These are phyloP conservation scores for Halophytophthora batemanensis DNA, from an alignment of 352 stramenopile genomes.

Conservation along the genomic window DNA sequence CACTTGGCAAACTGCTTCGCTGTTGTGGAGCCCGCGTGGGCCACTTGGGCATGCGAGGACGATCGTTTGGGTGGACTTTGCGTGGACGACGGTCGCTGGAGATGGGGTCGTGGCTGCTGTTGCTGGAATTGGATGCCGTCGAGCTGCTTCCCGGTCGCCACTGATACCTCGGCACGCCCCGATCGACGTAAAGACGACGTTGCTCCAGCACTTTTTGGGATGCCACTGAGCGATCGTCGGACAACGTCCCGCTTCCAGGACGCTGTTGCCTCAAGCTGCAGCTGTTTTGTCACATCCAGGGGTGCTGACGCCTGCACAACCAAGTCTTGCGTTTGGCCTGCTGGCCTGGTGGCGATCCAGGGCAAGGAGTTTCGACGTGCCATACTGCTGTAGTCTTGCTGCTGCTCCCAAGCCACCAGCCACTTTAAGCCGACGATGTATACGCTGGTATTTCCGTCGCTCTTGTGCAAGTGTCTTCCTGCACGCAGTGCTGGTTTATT, in stretches of 20 bases:
- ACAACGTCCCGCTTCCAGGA: background rate
- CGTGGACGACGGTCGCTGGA: slow-evolving; percentile 13
- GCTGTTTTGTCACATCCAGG: no score
- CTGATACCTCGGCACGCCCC: slow-evolving; percentile 1
- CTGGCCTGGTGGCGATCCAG: no score
- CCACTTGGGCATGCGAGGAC: slow-evolving; percentile 5
- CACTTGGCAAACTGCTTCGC: background rate
- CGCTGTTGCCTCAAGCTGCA: no score
- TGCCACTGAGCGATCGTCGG: slow-evolving; percentile 1
- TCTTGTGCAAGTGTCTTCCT: no score
- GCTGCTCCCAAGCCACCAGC: no score
- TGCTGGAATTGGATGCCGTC: slow-evolving; percentile 4
- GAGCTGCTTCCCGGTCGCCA: slow-evolving; percentile 3
- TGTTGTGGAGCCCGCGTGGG: slow-evolving; percentile 10
- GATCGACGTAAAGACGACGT: slow-evolving; percentile 10
- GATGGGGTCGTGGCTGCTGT: background rate
- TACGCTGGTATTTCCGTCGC: no score
- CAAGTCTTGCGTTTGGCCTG: no score
- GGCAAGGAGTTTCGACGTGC: no score
- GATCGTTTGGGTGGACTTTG: background rate
- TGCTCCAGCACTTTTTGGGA: slow-evolving; percentile 29
- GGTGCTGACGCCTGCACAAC: no score
- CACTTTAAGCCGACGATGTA: no score
- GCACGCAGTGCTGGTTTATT: no score
- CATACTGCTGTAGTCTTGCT: no score